phyloP scores from a whole-genome alignment of 1,284 basidiomycete species.

The Austropuccinia psidii region DNA sequence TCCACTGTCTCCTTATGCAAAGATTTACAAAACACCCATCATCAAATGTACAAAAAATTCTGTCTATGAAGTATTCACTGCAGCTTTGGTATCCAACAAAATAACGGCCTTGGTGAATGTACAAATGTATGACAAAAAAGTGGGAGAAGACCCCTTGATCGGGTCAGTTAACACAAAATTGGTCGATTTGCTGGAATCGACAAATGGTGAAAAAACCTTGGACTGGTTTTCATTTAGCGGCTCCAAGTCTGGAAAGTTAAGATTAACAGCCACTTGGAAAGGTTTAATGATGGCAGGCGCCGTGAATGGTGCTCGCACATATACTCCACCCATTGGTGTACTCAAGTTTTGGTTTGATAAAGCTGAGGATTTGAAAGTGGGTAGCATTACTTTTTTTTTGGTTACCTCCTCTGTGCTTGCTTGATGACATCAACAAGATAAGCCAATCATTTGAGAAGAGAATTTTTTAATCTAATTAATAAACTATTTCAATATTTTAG shows the following conservation, averaged over 20 bases:
- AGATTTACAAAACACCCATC: slow-evolving; percentile 61
- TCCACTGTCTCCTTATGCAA: slow-evolving; percentile 64
- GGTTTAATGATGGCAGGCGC: slow-evolving; percentile 86
- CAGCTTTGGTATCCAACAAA: slow-evolving; percentile 69
- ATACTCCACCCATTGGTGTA: slow-evolving; percentile 67
- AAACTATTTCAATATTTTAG: too few species aligned
- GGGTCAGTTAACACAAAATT: slow-evolving; percentile 72
- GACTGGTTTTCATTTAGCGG: slow-evolving; percentile 91
- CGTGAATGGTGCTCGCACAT: slow-evolving; percentile 73
- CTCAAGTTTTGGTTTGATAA: slow-evolving; percentile 76
- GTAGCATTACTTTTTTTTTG: background rate
- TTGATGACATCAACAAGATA: too few species aligned
- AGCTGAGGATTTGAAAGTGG: slow-evolving; percentile 72
- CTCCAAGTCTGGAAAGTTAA: slow-evolving; percentile 66
- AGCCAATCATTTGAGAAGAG: too few species aligned
- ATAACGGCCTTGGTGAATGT: slow-evolving; percentile 64
- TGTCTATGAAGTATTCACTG: slow-evolving; percentile 48
- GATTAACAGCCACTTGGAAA: slow-evolving; percentile 86
- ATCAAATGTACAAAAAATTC: slow-evolving; percentile 75
- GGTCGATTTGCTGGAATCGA: slow-evolving; percentile 61
- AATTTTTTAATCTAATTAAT: too few species aligned
- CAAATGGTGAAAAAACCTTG: slow-evolving; percentile 52
- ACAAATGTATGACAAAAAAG: slow-evolving; percentile 51
- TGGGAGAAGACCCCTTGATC: slow-evolving; percentile 62
- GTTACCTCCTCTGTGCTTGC: too few species aligned